A percentile compares a stretch with the other conserved stretches of the same genome.
phyloP scores from a whole-genome alignment of 106 monocot genomes.

The Apostasia shenzhenica region DNA sequence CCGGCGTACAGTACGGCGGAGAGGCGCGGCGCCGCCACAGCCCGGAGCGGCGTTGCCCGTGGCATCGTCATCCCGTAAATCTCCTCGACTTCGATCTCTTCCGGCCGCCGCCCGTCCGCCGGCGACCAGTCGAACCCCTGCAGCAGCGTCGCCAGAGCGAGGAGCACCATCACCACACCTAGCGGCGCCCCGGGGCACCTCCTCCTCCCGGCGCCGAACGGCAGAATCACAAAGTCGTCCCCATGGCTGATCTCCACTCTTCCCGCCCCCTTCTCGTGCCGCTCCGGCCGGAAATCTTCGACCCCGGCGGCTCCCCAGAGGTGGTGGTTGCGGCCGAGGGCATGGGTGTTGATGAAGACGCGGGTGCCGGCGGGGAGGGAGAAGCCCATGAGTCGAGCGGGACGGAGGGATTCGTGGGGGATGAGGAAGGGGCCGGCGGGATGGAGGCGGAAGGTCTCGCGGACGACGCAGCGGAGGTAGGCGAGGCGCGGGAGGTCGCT shows the following conservation, averaged over 20 bases:
- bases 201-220: constrained; percentile 75
- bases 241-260: constrained; percentile 83
- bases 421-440: constrained; percentile 91
- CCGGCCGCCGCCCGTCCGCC: constrained; percentile 31
- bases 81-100: constrained; percentile 62
- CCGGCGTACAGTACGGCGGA: no score
- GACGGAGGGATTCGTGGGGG: constrained; percentile 66
- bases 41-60: constrained; percentile 30
- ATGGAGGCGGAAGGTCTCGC: constrained; percentile 89
- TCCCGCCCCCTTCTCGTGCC: constrained; percentile 34
- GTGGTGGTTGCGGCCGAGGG: constrained; percentile 55
- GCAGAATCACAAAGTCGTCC: constrained; percentile 67
- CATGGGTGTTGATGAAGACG: constrained; percentile 86
- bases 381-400: constrained; percentile 59
- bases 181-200: constrained; percentile 86
- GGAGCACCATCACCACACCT: constrained; percentile 49
- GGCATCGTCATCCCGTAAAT: constrained; percentile 60
- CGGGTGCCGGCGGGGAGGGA: constrained; percentile 59
- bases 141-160: constrained; percentile 65
- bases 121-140: constrained; percentile 80
- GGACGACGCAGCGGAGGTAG: constrained; percentile 87
- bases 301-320: constrained; percentile 54
- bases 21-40: constrained; percentile 44
- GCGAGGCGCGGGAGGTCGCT: constrained; percentile 51
- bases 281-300: constrained; percentile 61